These are phyloP conservation scores for Eucalyptus polyanthemos DNA, from an alignment of 345 rosid species.

Conservation along the genomic window DNA sequence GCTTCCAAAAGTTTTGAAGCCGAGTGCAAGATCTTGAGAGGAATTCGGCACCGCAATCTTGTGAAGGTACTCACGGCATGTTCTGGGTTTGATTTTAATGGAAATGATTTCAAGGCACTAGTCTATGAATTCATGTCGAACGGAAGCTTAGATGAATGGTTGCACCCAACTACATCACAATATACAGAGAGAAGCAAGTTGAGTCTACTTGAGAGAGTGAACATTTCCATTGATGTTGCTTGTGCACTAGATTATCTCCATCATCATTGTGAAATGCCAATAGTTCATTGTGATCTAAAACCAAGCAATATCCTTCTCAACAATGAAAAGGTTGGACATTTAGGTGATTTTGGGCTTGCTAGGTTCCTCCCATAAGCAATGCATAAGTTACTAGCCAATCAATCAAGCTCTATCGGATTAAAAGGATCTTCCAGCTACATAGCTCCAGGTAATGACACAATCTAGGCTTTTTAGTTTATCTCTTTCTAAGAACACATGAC, in stretches of 20 bases:
- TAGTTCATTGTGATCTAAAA: neutral
- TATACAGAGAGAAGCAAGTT: neutral
- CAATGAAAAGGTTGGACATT: neutral
- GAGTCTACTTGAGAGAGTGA: neutral
- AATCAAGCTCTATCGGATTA: neutral
- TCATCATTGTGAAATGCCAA: accelerated
- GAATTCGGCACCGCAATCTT: neutral
- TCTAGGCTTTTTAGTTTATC: neutral
- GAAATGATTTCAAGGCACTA: neutral
- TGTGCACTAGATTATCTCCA: neutral
- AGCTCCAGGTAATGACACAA: neutral
- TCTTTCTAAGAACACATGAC: too few species aligned
- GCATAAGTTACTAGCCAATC: accelerated
- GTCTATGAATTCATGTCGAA: neutral
- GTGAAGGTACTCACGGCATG: neutral
- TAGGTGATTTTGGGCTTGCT: neutral
- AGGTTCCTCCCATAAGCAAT: neutral
- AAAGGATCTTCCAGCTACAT: neutral
- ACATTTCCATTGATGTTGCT: neutral
- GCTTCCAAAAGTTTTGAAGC: neutral
- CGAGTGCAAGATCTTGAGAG: neutral
- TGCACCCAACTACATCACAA: neutral
- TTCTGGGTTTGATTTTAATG: neutral
- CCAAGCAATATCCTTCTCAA: neutral
- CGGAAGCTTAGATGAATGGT: neutral